Conservation (phyloP, 2,329 filamentous ascomycete genomes). For the Colletotrichum sp. region DNA sequence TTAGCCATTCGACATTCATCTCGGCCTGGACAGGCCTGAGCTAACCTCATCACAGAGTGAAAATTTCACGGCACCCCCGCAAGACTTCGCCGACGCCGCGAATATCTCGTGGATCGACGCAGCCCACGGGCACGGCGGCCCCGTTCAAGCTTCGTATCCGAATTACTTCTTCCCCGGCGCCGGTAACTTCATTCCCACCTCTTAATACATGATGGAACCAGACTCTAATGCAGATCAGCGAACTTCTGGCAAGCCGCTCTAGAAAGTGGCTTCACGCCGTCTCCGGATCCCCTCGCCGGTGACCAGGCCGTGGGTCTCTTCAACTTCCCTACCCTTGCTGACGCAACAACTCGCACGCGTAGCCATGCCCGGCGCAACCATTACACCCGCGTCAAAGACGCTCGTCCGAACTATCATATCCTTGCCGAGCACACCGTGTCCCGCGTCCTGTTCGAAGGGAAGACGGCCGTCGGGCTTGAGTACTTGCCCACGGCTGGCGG, state of each 20-base stretch:
- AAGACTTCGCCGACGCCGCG: slow-evolving; percentile 4
- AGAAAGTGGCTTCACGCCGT: slow-evolving; percentile 25
- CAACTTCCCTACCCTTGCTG: slow-evolving; percentile 28
- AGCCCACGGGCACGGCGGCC: slow-evolving; percentile 31
- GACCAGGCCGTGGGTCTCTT: slow-evolving; percentile 28
- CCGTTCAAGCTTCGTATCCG: slow-evolving; percentile 34
- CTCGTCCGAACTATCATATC: slow-evolving; percentile 64
- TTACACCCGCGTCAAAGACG: slow-evolving; percentile 30
- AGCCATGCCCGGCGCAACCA: slow-evolving; percentile 32
- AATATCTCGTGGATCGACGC: slow-evolving; percentile 16
- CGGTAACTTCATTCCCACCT: slow-evolving; percentile 10
- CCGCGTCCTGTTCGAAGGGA: slow-evolving; percentile 58
- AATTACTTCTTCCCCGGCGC: slow-evolving; percentile 35
- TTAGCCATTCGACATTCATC: not conserved
- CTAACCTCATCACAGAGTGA: slow-evolving; percentile 2
- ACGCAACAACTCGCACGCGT: slow-evolving; percentile 33
- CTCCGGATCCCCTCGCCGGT: slow-evolving; percentile 28
- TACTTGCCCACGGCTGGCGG: slow-evolving; percentile 39
- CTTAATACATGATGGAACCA: fast-evolving
- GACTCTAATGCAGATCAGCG: not conserved
- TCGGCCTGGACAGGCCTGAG: not conserved
- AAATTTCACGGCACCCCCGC: slow-evolving; percentile 19
- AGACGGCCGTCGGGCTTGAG: slow-evolving; percentile 62
- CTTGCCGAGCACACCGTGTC: slow-evolving; percentile 62
- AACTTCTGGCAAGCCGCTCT: slow-evolving; percentile 33